Evolutionary conservation across 2,329 filamentous ascomycete species (phyloP).

Genomic region (Colletotrichum tropicicola): DNA sequence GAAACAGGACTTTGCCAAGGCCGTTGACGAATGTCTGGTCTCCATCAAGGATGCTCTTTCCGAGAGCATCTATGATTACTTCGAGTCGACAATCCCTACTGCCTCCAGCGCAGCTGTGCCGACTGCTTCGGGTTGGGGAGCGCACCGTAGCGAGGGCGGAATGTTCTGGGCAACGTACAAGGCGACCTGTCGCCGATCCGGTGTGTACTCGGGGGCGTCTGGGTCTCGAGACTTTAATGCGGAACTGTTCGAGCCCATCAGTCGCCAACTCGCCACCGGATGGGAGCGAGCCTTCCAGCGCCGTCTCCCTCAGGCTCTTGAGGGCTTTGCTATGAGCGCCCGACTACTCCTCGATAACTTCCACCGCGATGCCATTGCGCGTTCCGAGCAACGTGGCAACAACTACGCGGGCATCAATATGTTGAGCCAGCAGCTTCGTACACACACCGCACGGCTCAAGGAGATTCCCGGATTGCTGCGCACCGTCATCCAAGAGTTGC

Average conservation of each 20-base stretch:
- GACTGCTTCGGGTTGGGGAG: constrained; percentile 35
- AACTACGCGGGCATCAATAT: constrained; percentile 30
- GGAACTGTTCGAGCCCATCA: constrained; percentile 37
- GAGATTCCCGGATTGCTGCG: constrained; percentile 25
- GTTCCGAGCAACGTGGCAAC: constrained; percentile 17
- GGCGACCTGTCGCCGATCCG: constrained; percentile 35
- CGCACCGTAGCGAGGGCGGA: constrained; percentile 29
- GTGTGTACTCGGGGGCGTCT: constrained; percentile 29
- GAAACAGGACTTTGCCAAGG: constrained; percentile 30
- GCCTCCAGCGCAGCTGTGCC: constrained; percentile 31
- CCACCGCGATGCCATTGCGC: constrained; percentile 24
- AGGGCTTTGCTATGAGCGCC: constrained; percentile 6
- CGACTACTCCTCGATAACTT: constrained; percentile 9
- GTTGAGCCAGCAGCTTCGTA: constrained; percentile 34
- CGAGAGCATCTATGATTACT: constrained; percentile 34
- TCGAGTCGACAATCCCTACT: constrained; percentile 32
- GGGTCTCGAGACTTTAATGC: constrained; percentile 36
- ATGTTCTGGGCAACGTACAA: constrained; percentile 38
- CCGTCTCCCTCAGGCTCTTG: constrained; percentile 30
- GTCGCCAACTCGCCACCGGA: constrained; percentile 27
- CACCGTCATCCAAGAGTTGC: constrained; percentile 28
- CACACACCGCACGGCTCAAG: constrained; percentile 19
- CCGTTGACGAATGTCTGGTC: constrained; percentile 29
- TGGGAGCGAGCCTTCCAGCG: constrained; percentile 40
- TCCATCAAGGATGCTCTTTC: constrained; percentile 29